Percentiles rank a stretch among this genome's conserved stretches.
Conservation (phyloP, 2,329 filamentous ascomycete species). For the Botryosphaeria agaves region DNA sequence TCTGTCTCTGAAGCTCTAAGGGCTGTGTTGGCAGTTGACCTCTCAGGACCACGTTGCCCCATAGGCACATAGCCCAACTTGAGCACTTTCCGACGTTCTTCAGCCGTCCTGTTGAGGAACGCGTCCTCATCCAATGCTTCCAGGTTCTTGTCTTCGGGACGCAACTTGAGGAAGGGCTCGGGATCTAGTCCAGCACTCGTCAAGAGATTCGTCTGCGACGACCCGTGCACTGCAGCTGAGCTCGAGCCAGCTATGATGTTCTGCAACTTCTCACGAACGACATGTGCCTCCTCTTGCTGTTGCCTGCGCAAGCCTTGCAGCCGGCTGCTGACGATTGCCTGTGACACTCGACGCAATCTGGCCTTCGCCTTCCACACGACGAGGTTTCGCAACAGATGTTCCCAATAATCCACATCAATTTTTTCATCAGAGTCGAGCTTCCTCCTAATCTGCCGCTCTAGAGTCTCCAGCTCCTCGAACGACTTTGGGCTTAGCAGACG, state of each 20-base stretch:
- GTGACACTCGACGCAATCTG: slow-evolving; percentile 60
- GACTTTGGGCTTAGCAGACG: slow-evolving; percentile 71
- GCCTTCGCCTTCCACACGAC: slow-evolving; percentile 85
- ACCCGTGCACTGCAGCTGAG: too few species aligned
- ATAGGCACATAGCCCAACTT: slow-evolving; percentile 54
- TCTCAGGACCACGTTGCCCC: slow-evolving; percentile 23
- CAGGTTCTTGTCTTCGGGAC: slow-evolving; percentile 43
- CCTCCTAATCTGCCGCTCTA: slow-evolving; percentile 72
- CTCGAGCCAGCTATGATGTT: neutral
- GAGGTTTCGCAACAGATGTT: slow-evolving; percentile 71
- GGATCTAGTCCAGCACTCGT: too few species aligned
- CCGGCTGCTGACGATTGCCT: slow-evolving; percentile 55
- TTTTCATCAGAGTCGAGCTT: slow-evolving; percentile 82
- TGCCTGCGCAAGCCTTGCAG: slow-evolving; percentile 47
- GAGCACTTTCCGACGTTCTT: slow-evolving; percentile 41
- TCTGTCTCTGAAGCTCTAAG: slow-evolving; percentile 23
- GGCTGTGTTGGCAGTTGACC: slow-evolving; percentile 9
- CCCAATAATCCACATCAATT: slow-evolving; percentile 96
- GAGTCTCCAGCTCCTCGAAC: slow-evolving; percentile 65
- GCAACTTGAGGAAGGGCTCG: slow-evolving; percentile 46
- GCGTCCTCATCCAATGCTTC: slow-evolving; percentile 38
- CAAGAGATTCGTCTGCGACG: neutral
- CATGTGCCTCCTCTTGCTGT: slow-evolving; percentile 49
- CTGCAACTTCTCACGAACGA: slow-evolving; percentile 34
- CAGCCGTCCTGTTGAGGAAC: slow-evolving; percentile 39